Evolutionary conservation across 2,329 filamentous ascomycete species (phyloP), one percentile per base, ranked within the genome.

Genomic region (Monascus ruber): DNA sequence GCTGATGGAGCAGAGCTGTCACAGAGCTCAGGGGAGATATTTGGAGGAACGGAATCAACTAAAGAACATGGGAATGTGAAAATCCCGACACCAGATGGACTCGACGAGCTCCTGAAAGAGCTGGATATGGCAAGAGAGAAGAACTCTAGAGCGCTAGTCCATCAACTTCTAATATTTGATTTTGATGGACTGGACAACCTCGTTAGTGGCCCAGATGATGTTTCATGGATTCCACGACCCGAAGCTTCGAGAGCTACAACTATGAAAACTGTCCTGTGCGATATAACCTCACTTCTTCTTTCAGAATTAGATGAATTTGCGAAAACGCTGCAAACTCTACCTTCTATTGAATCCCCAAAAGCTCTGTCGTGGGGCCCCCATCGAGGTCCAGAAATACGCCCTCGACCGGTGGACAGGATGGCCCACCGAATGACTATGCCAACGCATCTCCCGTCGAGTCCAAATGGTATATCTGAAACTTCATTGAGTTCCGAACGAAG

Each of bases 351-450:
- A 45, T 88, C 85, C 0, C 85, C 85, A 0, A 80, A 76, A 6
- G 57, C 57, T 26, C 56, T 55, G 42, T 60, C 68, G 45, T 60
- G 60, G 66, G 55, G 59, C 34, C 63, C 62, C 32, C 64, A 58
- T 76, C 79, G 27, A 63, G 74, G 34, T 63, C 70, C 47, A 65
- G 72, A 42, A 56, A 37, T 62, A 42, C 58, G 60, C 27, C 70
- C 42, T 41, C 58, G 59, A 33, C 55, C 62, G 17, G 54, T 65
- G 32, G 81, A 85, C 54, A 77, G 76, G 50, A 67, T 72, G 36
- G 69, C 78, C 34, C 70, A 76, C 42, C 80, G 85, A 45, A 87
- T 89, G 82, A 89, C 85, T 1, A 83, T 89, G 80, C 85, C 84
- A 9, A 73, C 75, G 17, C 69, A 66, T 36, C 42, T 71, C 26